Evolutionary conservation across 768 basidiomycete species (phyloP).

Genomic region (Kwoniella bestiolae): DNA sequence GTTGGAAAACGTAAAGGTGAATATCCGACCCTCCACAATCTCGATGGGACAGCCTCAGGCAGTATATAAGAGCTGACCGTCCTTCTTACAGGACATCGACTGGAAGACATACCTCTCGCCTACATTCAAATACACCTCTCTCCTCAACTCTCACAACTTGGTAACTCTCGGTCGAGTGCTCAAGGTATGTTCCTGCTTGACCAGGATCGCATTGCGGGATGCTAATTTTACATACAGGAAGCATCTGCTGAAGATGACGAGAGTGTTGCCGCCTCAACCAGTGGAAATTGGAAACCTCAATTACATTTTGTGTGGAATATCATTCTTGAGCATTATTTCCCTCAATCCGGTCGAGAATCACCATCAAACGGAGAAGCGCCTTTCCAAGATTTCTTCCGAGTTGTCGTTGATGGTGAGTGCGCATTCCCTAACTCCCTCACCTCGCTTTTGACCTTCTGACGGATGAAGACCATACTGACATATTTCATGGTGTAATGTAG

Average conservation of each 20-base stretch:
- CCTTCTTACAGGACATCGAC: slow-evolving; percentile 61
- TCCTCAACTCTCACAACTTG: slow-evolving; percentile 77
- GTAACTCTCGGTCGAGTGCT: slow-evolving; percentile 72
- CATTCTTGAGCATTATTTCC: slow-evolving; percentile 75
- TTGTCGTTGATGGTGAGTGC: slow-evolving; percentile 85
- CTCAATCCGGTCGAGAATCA: slow-evolving; percentile 58
- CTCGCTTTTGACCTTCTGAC: background rate
- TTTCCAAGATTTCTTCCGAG: slow-evolving; percentile 87
- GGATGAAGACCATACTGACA: background rate
- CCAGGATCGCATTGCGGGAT: background rate
- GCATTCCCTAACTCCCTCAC: background rate
- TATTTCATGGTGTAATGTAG: slow-evolving; percentile 61
- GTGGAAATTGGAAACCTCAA: slow-evolving; percentile 78
- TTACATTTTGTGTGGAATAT: slow-evolving; percentile 90
- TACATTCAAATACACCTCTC: slow-evolving; percentile 72
- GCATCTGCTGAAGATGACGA: slow-evolving; percentile 64
- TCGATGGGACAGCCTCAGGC: no score
- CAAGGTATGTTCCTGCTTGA: slow-evolving; percentile 65
- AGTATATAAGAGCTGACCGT: no score
- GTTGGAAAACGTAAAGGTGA: slow-evolving; percentile 67
- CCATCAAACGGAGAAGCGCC: slow-evolving; percentile 61
- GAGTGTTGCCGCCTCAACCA: slow-evolving; percentile 62
- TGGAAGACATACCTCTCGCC: slow-evolving; percentile 73
- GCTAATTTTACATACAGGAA: slow-evolving; percentile 41
- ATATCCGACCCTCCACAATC: no score